Conservation (phyloP, 345 rosid species). For the Eucalyptus polybractea region DNA sequence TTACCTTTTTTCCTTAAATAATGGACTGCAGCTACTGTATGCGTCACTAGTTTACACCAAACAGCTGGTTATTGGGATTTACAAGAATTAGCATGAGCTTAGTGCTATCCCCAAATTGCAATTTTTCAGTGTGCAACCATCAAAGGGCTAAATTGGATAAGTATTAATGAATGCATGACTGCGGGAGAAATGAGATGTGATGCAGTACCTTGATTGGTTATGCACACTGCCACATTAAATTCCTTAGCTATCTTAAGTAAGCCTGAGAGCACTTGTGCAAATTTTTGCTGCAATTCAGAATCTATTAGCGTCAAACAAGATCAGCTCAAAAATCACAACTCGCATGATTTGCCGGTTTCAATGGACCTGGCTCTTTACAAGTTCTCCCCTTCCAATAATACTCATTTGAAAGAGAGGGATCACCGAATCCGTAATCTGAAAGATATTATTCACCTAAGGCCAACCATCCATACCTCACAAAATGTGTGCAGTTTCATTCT, state of each 20-base stretch:
- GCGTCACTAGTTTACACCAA: too few relatives aligned
- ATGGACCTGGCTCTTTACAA: slow-evolving; percentile 84
- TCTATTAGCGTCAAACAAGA: background rate
- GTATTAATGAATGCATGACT: background rate
- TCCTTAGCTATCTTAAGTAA: slow-evolving; percentile 78
- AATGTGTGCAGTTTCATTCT: background rate
- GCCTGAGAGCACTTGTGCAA: slow-evolving; percentile 85
- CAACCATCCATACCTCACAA: background rate
- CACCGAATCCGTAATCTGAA: slow-evolving; percentile 74
- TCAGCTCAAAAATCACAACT: background rate
- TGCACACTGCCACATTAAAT: slow-evolving; percentile 80
- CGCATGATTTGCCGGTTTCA: background rate
- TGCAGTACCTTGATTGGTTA: slow-evolving; percentile 78
- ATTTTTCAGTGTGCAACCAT: background rate
- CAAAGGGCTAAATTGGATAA: background rate
- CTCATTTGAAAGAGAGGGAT: slow-evolving; percentile 89
- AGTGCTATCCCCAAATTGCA: background rate
- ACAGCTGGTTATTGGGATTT: background rate
- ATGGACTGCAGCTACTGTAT: too few relatives aligned
- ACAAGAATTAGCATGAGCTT: background rate
- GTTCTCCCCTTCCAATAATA: slow-evolving; percentile 94
- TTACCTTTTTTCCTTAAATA: background rate
- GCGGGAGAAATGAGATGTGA: background rate
- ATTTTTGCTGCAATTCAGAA: slow-evolving; percentile 59
- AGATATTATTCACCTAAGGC: background rate